Conservation (phyloP, 208 protist species). For the Acanthamoeba lenticulata region DNA sequence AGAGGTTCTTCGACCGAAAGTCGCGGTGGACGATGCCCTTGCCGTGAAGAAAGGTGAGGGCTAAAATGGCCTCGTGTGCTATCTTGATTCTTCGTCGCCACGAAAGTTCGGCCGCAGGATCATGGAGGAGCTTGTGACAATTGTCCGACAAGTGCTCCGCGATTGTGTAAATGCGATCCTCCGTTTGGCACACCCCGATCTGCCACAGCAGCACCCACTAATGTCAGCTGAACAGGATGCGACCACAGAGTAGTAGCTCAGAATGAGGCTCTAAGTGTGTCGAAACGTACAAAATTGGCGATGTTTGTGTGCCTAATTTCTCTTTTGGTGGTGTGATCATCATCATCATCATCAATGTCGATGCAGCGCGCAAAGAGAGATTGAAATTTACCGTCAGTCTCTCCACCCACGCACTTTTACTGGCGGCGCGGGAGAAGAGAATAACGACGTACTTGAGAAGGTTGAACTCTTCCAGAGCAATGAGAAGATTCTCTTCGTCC, state of each 20-base stretch:
- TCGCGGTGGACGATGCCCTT: slow-evolving; percentile 28
- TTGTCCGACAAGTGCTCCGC: neutral
- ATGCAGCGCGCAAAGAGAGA: neutral
- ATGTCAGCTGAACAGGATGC: neutral
- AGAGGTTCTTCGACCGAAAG: neutral
- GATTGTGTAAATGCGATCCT: neutral
- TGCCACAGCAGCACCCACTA: neutral
- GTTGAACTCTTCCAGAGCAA: neutral
- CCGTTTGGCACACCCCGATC: neutral
- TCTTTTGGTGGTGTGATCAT: no score
- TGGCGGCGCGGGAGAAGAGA: neutral
- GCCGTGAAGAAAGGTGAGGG: slow-evolving; percentile 14
- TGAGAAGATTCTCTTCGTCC: neutral
- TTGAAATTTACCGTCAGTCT: no score
- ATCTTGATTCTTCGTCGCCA: neutral
- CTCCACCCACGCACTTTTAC: no score
- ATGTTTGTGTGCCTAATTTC: slow-evolving; percentile 36
- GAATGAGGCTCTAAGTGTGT: no score
- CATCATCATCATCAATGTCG: no score
- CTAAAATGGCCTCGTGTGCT: neutral
- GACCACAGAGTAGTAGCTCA: no score
- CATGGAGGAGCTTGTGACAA: neutral
- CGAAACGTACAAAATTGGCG: neutral
- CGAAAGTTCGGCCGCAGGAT: neutral
- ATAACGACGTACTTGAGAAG: neutral